phyloP scores from a whole-genome alignment of 106 monocot genomes.

The Phalaenopsis aphrodite region DNA sequence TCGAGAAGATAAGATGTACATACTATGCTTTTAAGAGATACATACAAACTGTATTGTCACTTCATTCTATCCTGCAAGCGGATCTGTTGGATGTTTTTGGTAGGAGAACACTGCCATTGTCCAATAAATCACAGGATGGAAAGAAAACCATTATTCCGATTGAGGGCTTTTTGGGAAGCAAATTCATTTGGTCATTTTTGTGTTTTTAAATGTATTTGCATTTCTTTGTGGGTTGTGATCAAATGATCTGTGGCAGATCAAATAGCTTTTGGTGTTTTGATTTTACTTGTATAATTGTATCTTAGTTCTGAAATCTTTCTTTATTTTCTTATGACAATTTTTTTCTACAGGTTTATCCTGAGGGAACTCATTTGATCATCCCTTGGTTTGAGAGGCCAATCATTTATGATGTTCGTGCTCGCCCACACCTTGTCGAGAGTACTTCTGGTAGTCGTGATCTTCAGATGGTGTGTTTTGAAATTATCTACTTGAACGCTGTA shows the following conservation, averaged over 20 bases:
- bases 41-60: too few relatives aligned
- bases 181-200: neutral
- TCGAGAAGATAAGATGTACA: too few relatives aligned
- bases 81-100: too few relatives aligned
- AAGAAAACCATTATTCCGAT: neutral
- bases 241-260: neutral
- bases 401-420: slow-evolving; percentile 21
- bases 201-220: neutral
- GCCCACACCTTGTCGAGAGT: slow-evolving; percentile 24
- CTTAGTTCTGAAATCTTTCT: neutral
- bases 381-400: slow-evolving; percentile 27
- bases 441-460: slow-evolving; percentile 23
- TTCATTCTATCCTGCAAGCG: too few relatives aligned
- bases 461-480: slow-evolving; percentile 19
- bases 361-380: slow-evolving; percentile 17
- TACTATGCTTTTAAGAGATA: too few relatives aligned
- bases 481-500: neutral
- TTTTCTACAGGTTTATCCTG: slow-evolving; percentile 20
- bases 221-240: neutral
- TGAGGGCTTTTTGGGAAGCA: neutral
- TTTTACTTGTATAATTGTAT: slow-evolving; percentile 2
- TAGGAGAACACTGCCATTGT: neutral
- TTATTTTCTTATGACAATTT: neutral
- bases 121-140: neutral
- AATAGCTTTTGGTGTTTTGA: neutral